Percentiles rank a stretch among this genome's conserved stretches.
Evolutionary conservation across 176 grass and related monocot genomes (phyloP).

Genomic region (Alloteropsis semialata): DNA sequence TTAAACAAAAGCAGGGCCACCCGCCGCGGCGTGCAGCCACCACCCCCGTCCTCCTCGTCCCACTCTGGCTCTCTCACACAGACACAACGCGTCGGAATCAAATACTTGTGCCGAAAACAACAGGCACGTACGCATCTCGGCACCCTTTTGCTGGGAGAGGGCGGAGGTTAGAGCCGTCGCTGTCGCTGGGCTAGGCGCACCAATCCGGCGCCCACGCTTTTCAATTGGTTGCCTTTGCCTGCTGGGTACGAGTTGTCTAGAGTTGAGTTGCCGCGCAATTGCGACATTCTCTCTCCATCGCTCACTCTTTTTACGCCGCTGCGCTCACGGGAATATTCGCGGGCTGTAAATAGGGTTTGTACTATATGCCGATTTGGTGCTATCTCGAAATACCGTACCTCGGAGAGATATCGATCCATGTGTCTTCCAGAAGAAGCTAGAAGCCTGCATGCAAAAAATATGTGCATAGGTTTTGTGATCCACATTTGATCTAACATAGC

Average conservation of each 20-base stretch:
- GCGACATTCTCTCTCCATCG: not conserved
- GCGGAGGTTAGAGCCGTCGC: not conserved
- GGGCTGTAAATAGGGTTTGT: not conserved
- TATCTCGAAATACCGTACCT: not conserved
- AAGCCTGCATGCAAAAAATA: not conserved
- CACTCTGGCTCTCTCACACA: not conserved
- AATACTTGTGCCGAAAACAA: not conserved
- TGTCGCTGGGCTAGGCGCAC: slow-evolving; percentile 2
- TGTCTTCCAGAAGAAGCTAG: not conserved
- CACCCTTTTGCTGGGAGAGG: not conserved
- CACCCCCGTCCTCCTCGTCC: no score
- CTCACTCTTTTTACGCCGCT: not conserved
- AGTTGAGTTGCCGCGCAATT: not conserved
- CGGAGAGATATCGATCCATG: not conserved
- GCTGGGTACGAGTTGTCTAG: not conserved
- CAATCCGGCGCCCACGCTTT: not conserved
- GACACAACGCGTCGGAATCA: slow-evolving; percentile 17
- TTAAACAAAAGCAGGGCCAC: not conserved
- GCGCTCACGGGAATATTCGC: not conserved
- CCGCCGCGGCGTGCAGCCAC: not conserved
- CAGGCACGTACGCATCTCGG: not conserved
- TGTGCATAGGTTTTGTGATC: not conserved
- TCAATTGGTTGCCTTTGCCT: not conserved
- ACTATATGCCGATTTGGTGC: not conserved
- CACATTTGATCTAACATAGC: not conserved